These are phyloP conservation scores for Zygosaccharomyces bailii DNA, from an alignment of 805 yeast species.

Conservation along the genomic window DNA sequence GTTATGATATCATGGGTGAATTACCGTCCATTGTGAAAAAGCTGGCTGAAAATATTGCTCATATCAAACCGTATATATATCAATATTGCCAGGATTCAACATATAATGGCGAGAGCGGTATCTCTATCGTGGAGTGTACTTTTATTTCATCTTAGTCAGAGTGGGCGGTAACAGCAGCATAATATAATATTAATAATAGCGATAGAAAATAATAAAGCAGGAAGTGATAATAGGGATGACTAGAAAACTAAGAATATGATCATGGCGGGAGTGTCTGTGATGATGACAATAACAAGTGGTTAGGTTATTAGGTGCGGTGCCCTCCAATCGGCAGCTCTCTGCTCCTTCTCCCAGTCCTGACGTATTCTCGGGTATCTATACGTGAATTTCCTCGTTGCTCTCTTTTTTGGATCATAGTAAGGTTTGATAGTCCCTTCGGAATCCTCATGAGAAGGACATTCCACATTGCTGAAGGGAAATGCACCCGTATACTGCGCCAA, in stretches of 20 bases:
- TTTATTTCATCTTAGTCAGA: slow-evolving; percentile 48
- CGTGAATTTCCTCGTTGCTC: slow-evolving; percentile 11
- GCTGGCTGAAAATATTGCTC: slow-evolving; percentile 76
- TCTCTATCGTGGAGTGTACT: slow-evolving; percentile 72
- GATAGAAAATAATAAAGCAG: no score
- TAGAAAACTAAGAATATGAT: no score
- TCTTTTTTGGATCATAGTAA: slow-evolving; percentile 8
- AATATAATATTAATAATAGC: no score
- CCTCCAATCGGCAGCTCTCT: slow-evolving; percentile 15
- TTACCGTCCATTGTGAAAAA: slow-evolving; percentile 76
- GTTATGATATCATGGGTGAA: slow-evolving; percentile 87
- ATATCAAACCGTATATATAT: slow-evolving; percentile 79
- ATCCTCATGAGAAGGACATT: slow-evolving; percentile 1
- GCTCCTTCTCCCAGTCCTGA: slow-evolving; percentile 12
- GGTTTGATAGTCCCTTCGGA: slow-evolving; percentile 1
- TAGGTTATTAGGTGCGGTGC: slow-evolving; percentile 13
- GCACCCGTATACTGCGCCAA: slow-evolving; percentile 12
- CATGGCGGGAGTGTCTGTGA: no score
- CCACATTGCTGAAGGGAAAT: slow-evolving; percentile 5
- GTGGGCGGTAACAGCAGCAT: no score
- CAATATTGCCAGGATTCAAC: slow-evolving; percentile 67
- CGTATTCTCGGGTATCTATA: slow-evolving; percentile 14
- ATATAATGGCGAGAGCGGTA: slow-evolving; percentile 56
- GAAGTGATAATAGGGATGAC: no score
- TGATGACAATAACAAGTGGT: background rate